Evolutionary conservation across 768 basidiomycete genomes (phyloP), one percentile per base, ranked within the genome.

Genomic region (Collybia mongolica): DNA sequence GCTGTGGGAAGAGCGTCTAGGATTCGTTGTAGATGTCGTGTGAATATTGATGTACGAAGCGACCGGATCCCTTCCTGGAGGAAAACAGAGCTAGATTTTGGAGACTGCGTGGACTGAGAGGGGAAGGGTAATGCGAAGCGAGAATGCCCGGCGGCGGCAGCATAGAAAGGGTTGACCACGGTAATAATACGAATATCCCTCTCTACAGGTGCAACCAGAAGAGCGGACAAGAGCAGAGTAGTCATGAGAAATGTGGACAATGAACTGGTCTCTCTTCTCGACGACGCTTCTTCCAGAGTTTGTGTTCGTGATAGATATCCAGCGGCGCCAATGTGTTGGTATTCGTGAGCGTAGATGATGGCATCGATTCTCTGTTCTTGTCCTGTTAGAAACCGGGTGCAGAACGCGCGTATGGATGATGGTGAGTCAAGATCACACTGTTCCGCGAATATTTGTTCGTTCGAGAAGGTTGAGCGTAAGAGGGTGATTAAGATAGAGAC

Each of bases 171-270:
- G 51, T 93, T 93, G 62, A 95, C 79, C 36, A 93, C 75, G 49
- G 84, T 85, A 62, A 98, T 73, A 55, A 97, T 81, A n/a, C 94
- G 86, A 37, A 97, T 91, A 55, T 94, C 90, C 29, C 93, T 79
- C 62, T 94, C 93, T n/a, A 79, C 74, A 0, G 93, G 93, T 0
- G 90, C 86, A 20, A 88, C 82, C 14, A 97, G 81, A 3, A 96
- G 71, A 23, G 80, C 75, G 2, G 93, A 93, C 0, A 96, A 77
- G 0, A 97, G 75, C 5, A 90, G 73, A 1, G 92, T 94, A 6
- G 81, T 75, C 5, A 94, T 76, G 48, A 93, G 71, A 68, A 93
- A 95, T 2, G 86, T 87, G 18, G 86, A 85, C 32, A 90, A 64
- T 0, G 85, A 82, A 2, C 69, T 66, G 0, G 70, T 63, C 44